Base-by-base conservation (phyloP, 2,329 filamentous ascomycete species). In the Apiospora hydei region DNA sequence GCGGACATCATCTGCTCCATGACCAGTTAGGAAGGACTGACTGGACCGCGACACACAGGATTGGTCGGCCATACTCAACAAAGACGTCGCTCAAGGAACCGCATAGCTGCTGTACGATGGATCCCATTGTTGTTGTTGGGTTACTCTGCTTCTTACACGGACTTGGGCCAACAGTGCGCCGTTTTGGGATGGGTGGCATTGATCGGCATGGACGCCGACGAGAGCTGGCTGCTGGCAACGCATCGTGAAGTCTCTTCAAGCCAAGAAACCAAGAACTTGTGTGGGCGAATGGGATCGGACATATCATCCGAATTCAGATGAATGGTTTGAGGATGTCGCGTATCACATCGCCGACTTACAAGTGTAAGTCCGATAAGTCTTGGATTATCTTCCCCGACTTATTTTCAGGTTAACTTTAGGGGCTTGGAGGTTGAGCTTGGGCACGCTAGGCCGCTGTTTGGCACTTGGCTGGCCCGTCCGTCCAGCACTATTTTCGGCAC, bases 21-120 rank as follows among this genome's bases (percentile, higher is more conserved):
- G 69, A 70, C 69, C 26, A 30, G 18, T 13, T 69, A 8, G 34
- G 67, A 43, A 43, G 47, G 47, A 38, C 34, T 38, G 67, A 69
- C 44, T 69, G 67, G 67, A 44, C 67, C 2, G 21, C 44, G 30
- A 34, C 16, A n/a, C 44, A 49, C 44, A 49, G n/a, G 67, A 69
- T 41, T 69, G 67, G 67, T 49, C 44, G 18, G 43, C 26, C 16
- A 11, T 67, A 30, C 44, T 38, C 18, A 47, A 41, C 34, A 38
- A 13, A n/a, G 34, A 41, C 21, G 30, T 64, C 53, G 30, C 16
- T 30, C 10, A 18, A 11, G 41, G 34, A 41, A 10, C 34, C n/a
- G 34, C 30, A n/a, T 41, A n/a, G 53, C 30, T 38, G 53, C 1
- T 26, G 18, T 61, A 61, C 18, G n/a, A 64, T 64, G 57, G 30